Evolutionary conservation across 371 early-diverging fungal species (phyloP).

Genomic region (Rhizomucor miehei): DNA sequence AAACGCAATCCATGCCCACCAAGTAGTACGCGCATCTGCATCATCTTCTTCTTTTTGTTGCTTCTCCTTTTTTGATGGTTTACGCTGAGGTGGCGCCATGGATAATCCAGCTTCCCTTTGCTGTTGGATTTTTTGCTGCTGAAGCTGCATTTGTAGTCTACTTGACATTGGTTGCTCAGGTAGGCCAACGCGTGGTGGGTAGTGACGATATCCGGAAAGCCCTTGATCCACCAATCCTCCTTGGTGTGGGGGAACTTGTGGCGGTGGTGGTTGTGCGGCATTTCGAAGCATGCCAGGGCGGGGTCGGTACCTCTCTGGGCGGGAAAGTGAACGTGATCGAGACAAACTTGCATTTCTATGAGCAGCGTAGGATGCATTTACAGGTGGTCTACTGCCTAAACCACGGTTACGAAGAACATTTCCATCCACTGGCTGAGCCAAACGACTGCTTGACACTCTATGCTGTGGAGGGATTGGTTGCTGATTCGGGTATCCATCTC

Average conservation of each 20-base stretch:
- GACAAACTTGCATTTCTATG: conserved; percentile 12
- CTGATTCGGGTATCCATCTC: no score
- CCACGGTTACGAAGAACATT: no score
- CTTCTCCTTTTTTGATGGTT: background rate
- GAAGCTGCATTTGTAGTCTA: conserved; percentile 33
- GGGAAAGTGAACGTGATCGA: conserved; percentile 37
- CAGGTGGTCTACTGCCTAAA: no score
- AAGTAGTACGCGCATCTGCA: conserved; percentile 40
- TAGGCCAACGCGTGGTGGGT: conserved; percentile 1
- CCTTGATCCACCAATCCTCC: no score
- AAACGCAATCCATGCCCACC: conserved; percentile 52
- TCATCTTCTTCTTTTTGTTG: conserved; percentile 31
- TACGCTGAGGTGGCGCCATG: conserved; percentile 7
- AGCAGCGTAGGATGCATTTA: no score
- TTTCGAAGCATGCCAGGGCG: conserved; percentile 39
- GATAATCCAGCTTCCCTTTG: conserved; percentile 21
- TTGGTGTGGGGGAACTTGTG: conserved; percentile 2
- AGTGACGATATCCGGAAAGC: background rate
- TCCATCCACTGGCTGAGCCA: no score
- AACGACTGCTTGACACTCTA: no score
- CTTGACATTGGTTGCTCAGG: conserved; percentile 31
- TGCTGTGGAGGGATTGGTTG: no score
- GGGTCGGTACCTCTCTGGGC: conserved; percentile 48
- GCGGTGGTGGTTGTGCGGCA: conserved; percentile 24
- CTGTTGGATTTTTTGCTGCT: conserved; percentile 31